Evolutionary conservation across 2,329 filamentous ascomycete genomes (phyloP).

Genomic region (Ampelomyces quisqualis): DNA sequence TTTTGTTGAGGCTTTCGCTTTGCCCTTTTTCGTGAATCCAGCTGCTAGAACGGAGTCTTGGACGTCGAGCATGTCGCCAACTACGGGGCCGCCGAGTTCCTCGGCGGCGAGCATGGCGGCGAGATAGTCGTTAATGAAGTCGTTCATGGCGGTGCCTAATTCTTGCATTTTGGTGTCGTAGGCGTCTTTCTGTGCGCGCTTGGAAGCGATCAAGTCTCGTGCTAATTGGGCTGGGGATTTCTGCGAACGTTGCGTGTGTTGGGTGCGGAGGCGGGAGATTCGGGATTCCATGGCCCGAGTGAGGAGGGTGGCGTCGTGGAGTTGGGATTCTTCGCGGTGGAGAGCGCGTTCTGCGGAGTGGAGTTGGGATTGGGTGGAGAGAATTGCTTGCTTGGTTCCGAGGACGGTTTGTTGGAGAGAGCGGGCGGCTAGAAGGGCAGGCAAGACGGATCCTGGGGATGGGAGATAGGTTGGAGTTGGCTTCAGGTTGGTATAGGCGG

Average conservation of each 20-base stretch:
- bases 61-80: conserved; percentile 70
- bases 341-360: conserved; percentile 43
- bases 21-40: conserved; percentile 57
- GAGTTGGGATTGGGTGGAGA: conserved; percentile 46
- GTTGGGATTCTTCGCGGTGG: conserved; percentile 48
- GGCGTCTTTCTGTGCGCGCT: conserved; percentile 59
- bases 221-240: conserved; percentile 63
- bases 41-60: conserved; percentile 55
- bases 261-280: conserved; percentile 60
- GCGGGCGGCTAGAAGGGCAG: conserved; percentile 69
- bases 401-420: conserved; percentile 64
- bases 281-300: conserved; percentile 55
- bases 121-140: conserved; percentile 70
- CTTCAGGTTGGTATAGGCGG: conserved; percentile 66
- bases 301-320: conserved; percentile 53
- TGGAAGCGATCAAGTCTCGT: conserved; percentile 61
- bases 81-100: conserved; percentile 78
- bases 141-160: conserved; percentile 64
- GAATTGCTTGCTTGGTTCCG: conserved; percentile 64
- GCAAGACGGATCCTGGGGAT: conserved; percentile 65
- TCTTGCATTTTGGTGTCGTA: conserved; percentile 63
- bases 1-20: conserved; percentile 45
- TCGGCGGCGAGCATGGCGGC: conserved; percentile 78
- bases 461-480: conserved; percentile 66
- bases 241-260: conserved; percentile 58